Evolutionary conservation across 148 eudicot genomes (phyloP).

Genomic region (Chenopodium album): DNA sequence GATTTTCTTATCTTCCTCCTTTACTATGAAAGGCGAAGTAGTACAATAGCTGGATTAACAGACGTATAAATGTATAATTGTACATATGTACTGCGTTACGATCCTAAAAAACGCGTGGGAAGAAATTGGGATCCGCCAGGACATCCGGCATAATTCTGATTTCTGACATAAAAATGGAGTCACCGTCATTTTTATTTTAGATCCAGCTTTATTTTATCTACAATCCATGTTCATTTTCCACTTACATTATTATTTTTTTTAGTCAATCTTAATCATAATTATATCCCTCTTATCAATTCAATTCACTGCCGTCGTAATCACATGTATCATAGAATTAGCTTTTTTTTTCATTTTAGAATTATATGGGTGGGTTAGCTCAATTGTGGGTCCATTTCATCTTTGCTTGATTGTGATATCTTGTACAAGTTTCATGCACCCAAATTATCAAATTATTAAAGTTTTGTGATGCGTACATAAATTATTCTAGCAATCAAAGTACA

Average conservation of each 20-base stretch:
- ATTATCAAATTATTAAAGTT: background rate
- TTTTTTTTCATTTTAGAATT: background rate
- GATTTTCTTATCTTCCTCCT: no score
- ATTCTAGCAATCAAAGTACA: no score
- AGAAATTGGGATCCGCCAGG: background rate
- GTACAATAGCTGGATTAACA: no score
- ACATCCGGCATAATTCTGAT: background rate
- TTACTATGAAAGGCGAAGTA: no score
- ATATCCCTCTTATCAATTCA: conserved; percentile 15
- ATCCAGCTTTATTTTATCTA: conserved; percentile 8
- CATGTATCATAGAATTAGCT: conserved; percentile 1
- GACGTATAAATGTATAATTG: no score
- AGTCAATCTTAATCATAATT: conserved; percentile 21
- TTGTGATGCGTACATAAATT: no score
- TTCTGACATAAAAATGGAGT: conserved; percentile 8
- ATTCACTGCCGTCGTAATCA: conserved; percentile 38
- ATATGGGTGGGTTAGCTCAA: conserved; percentile 16
- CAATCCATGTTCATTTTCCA: conserved; percentile 23
- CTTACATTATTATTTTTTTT: background rate
- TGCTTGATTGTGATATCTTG: conserved; percentile 5
- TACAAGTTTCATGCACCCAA: background rate
- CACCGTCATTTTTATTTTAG: conserved; percentile 15
- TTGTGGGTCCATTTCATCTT: conserved; percentile 11
- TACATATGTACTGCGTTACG: no score
- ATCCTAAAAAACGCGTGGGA: conserved; percentile 13